Evolutionary conservation across 1,139 yeast species (phyloP).

Genomic region (Magnusiomyces fungicola): DNA sequence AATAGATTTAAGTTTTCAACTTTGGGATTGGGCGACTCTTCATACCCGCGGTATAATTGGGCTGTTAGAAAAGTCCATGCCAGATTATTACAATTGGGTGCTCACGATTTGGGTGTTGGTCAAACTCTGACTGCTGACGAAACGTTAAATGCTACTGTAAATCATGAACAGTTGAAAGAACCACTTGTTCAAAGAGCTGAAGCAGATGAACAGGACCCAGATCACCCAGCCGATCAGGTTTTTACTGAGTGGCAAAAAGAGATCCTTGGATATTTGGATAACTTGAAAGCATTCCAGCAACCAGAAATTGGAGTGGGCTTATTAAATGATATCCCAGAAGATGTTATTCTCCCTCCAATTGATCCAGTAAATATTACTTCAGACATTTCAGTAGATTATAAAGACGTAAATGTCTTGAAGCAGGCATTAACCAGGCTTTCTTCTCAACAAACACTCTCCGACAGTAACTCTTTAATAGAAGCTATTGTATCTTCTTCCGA

Average conservation of each 20-base stretch:
- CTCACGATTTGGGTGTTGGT: conserved; percentile 49
- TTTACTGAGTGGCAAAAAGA: conserved; percentile 66
- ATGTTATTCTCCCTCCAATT: conserved; percentile 10
- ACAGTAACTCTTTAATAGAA: not conserved
- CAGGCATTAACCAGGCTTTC: not conserved
- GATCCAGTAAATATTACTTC: not conserved
- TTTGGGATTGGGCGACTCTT: conserved; percentile 93
- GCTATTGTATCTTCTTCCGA: conserved; percentile 15
- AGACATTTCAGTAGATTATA: not conserved
- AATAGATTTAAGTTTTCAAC: conserved; percentile 58
- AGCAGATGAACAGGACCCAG: conserved; percentile 78
- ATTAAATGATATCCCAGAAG: conserved; percentile 33
- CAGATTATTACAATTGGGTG: conserved; percentile 76
- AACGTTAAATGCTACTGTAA: not conserved
- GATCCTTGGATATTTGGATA: conserved; percentile 40
- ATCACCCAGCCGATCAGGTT: conserved; percentile 64
- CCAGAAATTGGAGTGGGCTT: conserved; percentile 2
- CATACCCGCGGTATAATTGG: conserved; percentile 77
- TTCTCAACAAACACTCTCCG: not conserved
- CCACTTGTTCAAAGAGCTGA: conserved; percentile 50
- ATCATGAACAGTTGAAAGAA: no score
- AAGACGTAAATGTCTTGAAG: not conserved
- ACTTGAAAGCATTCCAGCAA: conserved; percentile 14
- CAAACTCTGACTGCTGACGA: not conserved
- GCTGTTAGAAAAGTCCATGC: conserved; percentile 78